A percentile compares a stretch with the other conserved stretches of the same genome.
phyloP scores from a whole-genome alignment of 441 rosid genomes.

The Jatropha multifida region DNA sequence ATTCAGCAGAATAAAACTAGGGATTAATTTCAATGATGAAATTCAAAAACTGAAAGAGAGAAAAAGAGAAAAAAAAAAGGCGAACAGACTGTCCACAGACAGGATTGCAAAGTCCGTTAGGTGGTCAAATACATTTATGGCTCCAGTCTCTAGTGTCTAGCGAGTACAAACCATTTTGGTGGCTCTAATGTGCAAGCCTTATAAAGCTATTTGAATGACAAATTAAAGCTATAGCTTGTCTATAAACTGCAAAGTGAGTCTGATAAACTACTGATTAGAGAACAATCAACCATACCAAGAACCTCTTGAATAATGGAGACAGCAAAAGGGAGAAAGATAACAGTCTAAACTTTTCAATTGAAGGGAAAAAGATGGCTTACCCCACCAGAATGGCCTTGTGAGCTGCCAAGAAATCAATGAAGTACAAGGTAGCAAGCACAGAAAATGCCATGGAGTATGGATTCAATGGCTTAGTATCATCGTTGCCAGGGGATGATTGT shows the following conservation, averaged over 20 bases:
- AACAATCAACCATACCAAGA: background rate
- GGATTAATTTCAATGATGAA: background rate
- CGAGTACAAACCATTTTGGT: background rate
- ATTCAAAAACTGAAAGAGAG: background rate
- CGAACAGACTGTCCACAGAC: too few species aligned
- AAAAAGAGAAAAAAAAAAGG: too few species aligned
- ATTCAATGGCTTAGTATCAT: constrained; percentile 49
- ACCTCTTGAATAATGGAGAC: background rate
- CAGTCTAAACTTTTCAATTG: too few species aligned
- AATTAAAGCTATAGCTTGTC: background rate
- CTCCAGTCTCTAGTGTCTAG: background rate
- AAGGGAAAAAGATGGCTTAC: constrained; percentile 39
- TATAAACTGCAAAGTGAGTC: background rate
- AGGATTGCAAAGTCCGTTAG: too few species aligned
- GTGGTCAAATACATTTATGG: background rate
- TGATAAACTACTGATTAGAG: background rate
- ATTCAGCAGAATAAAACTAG: background rate
- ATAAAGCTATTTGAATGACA: background rate
- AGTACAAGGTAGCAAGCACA: constrained; percentile 71
- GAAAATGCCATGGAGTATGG: constrained; percentile 89
- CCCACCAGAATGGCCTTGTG: constrained; percentile 79
- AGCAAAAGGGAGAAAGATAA: background rate
- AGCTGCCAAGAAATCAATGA: constrained; percentile 63
- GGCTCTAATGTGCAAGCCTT: background rate
- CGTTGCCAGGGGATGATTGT: background rate